Evolutionary conservation across 148 eudicot genomes (phyloP).

Genomic region (Cornus florida): DNA sequence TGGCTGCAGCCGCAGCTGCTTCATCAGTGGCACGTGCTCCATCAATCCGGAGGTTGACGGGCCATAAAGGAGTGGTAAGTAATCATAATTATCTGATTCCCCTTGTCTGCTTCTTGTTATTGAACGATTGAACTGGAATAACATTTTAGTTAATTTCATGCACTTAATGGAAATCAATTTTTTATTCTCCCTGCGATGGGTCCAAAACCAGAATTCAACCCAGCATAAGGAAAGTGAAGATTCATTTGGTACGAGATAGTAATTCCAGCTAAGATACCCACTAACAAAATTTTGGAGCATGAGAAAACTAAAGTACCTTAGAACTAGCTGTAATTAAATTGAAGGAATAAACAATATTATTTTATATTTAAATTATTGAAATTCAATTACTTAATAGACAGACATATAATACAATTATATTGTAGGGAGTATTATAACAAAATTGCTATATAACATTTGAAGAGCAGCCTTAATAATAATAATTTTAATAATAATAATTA

Average conservation of each 20-base stretch:
- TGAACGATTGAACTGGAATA: neutral
- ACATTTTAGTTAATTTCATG: neutral
- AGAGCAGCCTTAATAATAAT: no score
- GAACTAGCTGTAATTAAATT: no score
- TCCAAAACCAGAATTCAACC: neutral
- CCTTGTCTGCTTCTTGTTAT: neutral
- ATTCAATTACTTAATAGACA: no score
- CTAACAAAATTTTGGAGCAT: neutral
- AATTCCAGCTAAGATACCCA: neutral
- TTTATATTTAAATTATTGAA: no score
- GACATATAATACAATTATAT: no score
- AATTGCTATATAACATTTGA: no score
- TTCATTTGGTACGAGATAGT: neutral
- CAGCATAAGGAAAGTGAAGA: neutral
- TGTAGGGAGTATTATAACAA: no score
- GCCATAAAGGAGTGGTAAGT: constrained; percentile 69
- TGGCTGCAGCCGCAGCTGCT: constrained; percentile 99
- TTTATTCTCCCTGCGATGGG: neutral
- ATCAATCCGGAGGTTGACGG: constrained; percentile 68
- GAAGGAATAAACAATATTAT: no score
- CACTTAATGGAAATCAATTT: no score
- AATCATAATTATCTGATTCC: neutral
- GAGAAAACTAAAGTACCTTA: neutral
- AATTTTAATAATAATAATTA: neutral
- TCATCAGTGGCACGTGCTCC: constrained; percentile 86